A percentile compares a stretch with the other conserved stretches of the same genome.
These are phyloP conservation scores for Penicillium soppii DNA, from an alignment of 495 filamentous ascomycete species.

Conservation along the genomic window DNA sequence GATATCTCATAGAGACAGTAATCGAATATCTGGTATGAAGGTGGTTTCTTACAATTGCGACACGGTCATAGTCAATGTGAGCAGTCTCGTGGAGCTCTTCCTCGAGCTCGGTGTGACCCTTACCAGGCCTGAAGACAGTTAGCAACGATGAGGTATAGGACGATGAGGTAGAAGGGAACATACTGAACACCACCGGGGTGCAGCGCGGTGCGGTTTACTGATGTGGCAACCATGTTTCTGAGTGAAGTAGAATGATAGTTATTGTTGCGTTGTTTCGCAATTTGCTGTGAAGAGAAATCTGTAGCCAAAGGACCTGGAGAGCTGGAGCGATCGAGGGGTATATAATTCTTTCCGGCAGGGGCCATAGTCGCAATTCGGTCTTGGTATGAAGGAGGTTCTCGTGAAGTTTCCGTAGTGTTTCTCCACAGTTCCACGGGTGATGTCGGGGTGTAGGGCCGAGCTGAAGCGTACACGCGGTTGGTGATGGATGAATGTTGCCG, in stretches of 20 bases:
- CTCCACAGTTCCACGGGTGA: slow-evolving; percentile 49
- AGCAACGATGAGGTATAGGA: slow-evolving; percentile 25
- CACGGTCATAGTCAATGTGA: slow-evolving; percentile 98
- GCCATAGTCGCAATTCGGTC: slow-evolving; percentile 31
- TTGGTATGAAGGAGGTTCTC: slow-evolving; percentile 29
- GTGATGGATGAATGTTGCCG: slow-evolving; percentile 30
- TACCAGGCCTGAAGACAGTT: slow-evolving; percentile 62
- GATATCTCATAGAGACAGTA: slow-evolving; percentile 1
- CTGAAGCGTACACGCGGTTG: slow-evolving; percentile 30
- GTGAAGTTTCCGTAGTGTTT: slow-evolving; percentile 27
- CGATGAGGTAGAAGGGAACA: slow-evolving; percentile 37
- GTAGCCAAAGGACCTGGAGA: slow-evolving; percentile 52
- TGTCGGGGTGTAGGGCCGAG: slow-evolving; percentile 43
- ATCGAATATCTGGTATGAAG: slow-evolving; percentile 2
- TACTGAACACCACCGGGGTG: slow-evolving; percentile 92
- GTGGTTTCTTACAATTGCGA: slow-evolving; percentile 75
- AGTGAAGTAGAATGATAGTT: slow-evolving; percentile 64
- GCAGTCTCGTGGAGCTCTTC: slow-evolving; percentile 97
- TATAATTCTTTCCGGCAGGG: slow-evolving; percentile 46
- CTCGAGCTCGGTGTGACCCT: slow-evolving; percentile 92
- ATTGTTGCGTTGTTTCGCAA: slow-evolving; percentile 59
- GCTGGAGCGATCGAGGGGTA: slow-evolving; percentile 41
- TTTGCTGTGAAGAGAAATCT: slow-evolving; percentile 60
- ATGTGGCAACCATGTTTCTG: slow-evolving; percentile 67
- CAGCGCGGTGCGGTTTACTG: slow-evolving; percentile 84